Evolutionary conservation across 2,329 filamentous ascomycete genomes (phyloP), one percentile per base, ranked within the genome.

Genomic region (Acarospora socialis): DNA sequence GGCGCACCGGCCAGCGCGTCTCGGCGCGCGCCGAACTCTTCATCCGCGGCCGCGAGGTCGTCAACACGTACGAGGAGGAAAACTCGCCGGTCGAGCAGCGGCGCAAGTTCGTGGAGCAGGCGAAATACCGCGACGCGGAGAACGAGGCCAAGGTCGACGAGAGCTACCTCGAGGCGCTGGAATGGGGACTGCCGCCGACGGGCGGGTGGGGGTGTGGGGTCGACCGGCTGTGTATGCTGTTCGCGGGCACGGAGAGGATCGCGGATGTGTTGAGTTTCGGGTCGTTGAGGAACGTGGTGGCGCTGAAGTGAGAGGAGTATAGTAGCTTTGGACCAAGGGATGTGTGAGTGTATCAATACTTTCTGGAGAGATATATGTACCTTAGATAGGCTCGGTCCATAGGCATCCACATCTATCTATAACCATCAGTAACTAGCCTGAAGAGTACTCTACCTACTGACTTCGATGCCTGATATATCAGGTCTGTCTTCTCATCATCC

Each of bases 1-100:
- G 73, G 0, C 54, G 49, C 6, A 77, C 76, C 0, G 63, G 66
- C 9, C 86, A 94, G 51, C 56, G 69, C 6, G 73, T 93, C 1
- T 78, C 83, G 1, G 81, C 82, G 1, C 76, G 86, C 4, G 81
- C 80, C 0, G 86, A 94, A 56, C 69, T 93, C 14, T 93, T 92
- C 56, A 71, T 92, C 40, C 60, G 72, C 30, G 74, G 78, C 23
- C 72, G 73, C 33, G 90, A 98, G 51, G 67, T 93, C 19, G 82
- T 87, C 38, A 98, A 98, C 55, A 92, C 87, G 62, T 98, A 98
- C 54, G 90, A 98, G 54, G 90, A 98, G 57, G 90, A 98, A 53
- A 98, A 98, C 54, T 81, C 82, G 31, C 90, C 90, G 0, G 75
- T 79, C 33, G 80, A 78, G 46, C 90, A 98, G 58, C 68, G 81